Evolutionary conservation across 306 rosid species (phyloP), one percentile per base, ranked within the genome.

Genomic region (Ormosia emarginata): DNA sequence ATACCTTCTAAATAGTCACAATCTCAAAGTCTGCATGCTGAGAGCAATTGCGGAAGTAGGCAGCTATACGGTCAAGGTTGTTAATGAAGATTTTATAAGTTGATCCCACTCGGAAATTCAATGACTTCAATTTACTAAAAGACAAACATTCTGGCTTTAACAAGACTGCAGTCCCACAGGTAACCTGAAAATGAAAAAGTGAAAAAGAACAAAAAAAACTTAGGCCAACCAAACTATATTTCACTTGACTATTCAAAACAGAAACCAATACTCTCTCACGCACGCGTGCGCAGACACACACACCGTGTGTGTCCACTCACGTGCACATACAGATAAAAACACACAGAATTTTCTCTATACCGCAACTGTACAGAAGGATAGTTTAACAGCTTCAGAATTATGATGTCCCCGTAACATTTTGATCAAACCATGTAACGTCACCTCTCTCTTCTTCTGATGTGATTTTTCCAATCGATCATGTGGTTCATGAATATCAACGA

Each of bases 51-150:
- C 86, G 84, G 81, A 67, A 86, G 62, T 82, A 86, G 67, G 86
- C 89, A 33, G 84, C 74, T 86, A 86, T 73, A 49, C 69, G 79
- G 89, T 86, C 89, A 73, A 86, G 71, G 12, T 86, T 43, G 75
- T 32, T 33, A 74, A 86, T 82, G 79, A 66, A 82, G 79, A 82
- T 78, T 79, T 86, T 86, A 62, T 79, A 82, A 49, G 84, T 79
- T 68, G 86, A 74, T 53, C 84, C 86, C 39, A 59, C 82, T 75
- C 71, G 77, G 11, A 86, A 67, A 36, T 74, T 62, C 79, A 82
- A 82, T 43, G 86, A 79, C 81, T 68, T 86, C 44, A 67, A 68
- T 67, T 74, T 69, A 34, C 79, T 74, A 68, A 56, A 69, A 68
- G 84, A 29, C 67, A 61, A 86, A 79, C 18, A 40, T 58, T 79